phyloP scores from a whole-genome alignment of 257 asterid species.

The Solanum gracilifrons region DNA sequence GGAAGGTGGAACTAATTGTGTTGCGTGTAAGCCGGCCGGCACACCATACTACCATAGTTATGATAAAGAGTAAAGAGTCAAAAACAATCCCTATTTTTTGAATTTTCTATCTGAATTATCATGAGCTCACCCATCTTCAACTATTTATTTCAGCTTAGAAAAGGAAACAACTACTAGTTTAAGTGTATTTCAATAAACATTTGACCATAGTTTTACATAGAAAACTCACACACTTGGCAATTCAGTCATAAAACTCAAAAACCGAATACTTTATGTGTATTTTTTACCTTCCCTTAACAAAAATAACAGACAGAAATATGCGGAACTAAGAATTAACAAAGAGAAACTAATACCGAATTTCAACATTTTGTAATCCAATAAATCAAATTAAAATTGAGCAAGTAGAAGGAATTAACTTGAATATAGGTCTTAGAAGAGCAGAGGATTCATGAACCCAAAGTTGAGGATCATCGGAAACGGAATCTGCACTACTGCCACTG shows the following conservation, averaged over 20 bases:
- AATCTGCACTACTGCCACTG: slow-evolving; percentile 44
- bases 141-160: neutral
- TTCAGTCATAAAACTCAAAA: neutral
- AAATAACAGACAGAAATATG: neutral
- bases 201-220: neutral
- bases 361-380: neutral
- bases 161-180: neutral
- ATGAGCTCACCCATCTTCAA: neutral
- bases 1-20: neutral
- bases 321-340: neutral
- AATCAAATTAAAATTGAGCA: neutral
- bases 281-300: neutral
- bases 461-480: slow-evolving; percentile 56
- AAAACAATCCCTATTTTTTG: neutral
- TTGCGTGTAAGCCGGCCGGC: neutral
- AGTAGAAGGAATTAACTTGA: slow-evolving; percentile 29
- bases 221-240: neutral
- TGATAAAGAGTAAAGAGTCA: neutral
- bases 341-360: neutral
- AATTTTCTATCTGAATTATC: neutral
- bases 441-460: slow-evolving; percentile 63
- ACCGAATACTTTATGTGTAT: neutral
- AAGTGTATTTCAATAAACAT: neutral
- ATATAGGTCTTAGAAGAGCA: slow-evolving; percentile 61
- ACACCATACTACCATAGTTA: neutral